These are phyloP conservation scores for Liquidambar formosana DNA, from an alignment of 164 flowering plant species.

Conservation along the genomic window DNA sequence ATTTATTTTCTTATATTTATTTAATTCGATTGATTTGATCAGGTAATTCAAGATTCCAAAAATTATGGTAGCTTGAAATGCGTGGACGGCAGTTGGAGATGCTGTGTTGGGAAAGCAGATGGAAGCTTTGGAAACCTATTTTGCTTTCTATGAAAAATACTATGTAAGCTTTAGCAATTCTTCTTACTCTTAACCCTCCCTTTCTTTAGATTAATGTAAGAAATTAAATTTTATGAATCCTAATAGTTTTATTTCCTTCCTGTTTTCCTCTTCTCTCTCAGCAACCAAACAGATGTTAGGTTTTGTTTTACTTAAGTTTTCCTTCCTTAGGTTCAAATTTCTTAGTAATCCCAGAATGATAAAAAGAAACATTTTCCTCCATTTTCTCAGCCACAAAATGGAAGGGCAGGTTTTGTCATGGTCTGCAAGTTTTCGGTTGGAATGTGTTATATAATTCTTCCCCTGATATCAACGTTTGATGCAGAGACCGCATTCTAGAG, in stretches of 20 bases:
- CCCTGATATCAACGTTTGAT: too few species aligned
- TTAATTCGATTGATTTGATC: constrained; percentile 3
- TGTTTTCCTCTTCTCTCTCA: background rate
- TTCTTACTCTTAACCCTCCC: background rate
- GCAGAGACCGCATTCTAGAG: too few species aligned
- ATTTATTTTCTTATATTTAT: background rate
- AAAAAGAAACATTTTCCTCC: too few species aligned
- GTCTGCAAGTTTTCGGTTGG: too few species aligned
- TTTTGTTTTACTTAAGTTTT: too few species aligned
- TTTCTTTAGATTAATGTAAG: background rate
- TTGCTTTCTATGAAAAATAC: constrained; percentile 57
- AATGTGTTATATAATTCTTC: too few species aligned
- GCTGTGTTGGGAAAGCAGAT: constrained; percentile 63
- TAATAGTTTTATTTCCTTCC: background rate
- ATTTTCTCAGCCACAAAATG: too few species aligned
- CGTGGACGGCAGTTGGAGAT: constrained; percentile 45
- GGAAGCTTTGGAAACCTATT: constrained; percentile 60
- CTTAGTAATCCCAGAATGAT: too few species aligned
- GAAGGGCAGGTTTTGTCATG: too few species aligned
- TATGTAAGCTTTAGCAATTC: constrained; percentile 39
- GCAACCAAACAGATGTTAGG: too few species aligned
- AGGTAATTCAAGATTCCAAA: constrained; percentile 54
- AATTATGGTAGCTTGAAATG: constrained; percentile 55
- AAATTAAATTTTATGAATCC: background rate
- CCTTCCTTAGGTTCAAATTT: too few species aligned